Evolutionary conservation across 768 basidiomycete species (phyloP), one percentile per base, ranked within the genome.

Genomic region (Hysterangium stoloniferum): DNA sequence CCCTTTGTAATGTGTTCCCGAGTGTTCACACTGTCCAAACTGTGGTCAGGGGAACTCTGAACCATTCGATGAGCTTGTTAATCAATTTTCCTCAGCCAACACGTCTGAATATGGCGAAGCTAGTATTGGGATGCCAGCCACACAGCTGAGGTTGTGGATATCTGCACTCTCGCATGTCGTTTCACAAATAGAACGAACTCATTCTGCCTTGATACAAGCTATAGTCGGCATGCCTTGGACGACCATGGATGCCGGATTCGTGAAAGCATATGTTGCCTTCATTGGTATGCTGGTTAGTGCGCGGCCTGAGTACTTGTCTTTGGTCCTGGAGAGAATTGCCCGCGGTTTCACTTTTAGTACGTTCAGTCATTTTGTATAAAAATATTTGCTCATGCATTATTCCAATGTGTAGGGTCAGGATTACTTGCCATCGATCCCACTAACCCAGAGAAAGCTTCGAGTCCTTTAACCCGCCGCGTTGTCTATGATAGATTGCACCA

Each of bases 211-310:
- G 27, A 84, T 97, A 32, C 80, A 93, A 54, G 90, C 93, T 12
- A 79, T 98, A 52, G 73, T 97, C 36, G 76, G 75, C 54, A 74
- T 97, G 61, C 90, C 92, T 11, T 99, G 96, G 96, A 84, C 87
- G 13, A 87, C 82, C n/a, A 79, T 91, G 66, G 93, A 95, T 61
- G 77, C 77, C 28, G 69, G 71, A 29, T 87, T 95, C 56, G 92
- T 94, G 46, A 86, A 84, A 66, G 82, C 84, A 4, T 97, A 95
- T 67, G 85, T 84, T 27, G 77, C 85, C 31, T 96, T 96, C 63
- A 78, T 92, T 42, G 88, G 90, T 24, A 89, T 94, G 72, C 79
- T 99, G 34, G 78, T 95, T 57, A 91, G 87, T 54, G 90, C 95
- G 20, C 72, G 86, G 54, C 89, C 94, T 53, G 91, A 96, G 68